Conservation (phyloP, 495 filamentous ascomycete species). For the Letharia lupina region DNA sequence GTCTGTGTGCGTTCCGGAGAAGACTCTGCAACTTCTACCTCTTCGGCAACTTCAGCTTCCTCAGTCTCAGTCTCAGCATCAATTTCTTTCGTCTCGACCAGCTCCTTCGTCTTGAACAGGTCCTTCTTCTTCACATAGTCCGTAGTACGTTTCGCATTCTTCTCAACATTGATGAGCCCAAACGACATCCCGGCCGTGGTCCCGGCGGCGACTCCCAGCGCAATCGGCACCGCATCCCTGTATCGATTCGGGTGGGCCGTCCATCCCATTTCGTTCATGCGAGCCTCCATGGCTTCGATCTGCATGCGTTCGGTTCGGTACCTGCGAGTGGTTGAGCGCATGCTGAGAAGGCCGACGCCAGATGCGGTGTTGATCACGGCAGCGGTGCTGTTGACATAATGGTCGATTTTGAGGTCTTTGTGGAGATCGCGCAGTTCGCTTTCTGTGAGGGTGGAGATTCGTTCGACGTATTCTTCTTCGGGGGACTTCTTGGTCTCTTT, state of each 20-base stretch:
- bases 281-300: slow-evolving; percentile 4
- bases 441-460: neutral
- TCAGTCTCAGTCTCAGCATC: slow-evolving; percentile 23
- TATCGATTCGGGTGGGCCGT: neutral
- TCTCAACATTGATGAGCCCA: neutral
- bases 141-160: neutral
- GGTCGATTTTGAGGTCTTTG: slow-evolving; percentile 6
- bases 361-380: neutral
- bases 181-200: neutral
- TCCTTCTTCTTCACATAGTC: slow-evolving; percentile 4
- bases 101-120: slow-evolving; percentile 2
- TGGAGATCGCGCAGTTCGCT: slow-evolving; percentile 1
- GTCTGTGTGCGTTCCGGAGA: neutral
- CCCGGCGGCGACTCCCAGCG: neutral
- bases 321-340: slow-evolving; percentile 2
- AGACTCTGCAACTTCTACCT: neutral
- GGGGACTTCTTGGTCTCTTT: slow-evolving; percentile 1
- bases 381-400: slow-evolving; percentile 1
- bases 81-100: neutral
- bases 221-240: neutral
- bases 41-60: slow-evolving; percentile 8
- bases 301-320: slow-evolving; percentile 4
- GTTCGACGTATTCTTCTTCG: slow-evolving; percentile 1
- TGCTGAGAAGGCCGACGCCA: slow-evolving; percentile 2
- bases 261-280: neutral